phyloP scores from a whole-genome alignment of 768 basidiomycete genomes.

The Suillus variegatus region DNA sequence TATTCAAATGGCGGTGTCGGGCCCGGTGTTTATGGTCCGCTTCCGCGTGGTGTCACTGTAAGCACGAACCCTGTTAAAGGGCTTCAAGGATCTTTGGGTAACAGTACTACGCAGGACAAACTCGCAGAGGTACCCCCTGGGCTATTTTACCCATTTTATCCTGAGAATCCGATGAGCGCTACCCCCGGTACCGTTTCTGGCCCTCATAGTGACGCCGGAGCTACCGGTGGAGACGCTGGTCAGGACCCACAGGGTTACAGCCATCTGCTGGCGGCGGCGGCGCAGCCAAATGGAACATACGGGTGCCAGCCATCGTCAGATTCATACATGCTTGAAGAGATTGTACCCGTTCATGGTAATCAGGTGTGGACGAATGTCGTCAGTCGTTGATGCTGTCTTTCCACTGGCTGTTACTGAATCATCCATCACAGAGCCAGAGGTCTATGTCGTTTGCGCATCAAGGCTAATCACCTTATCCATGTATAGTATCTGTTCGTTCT shows the following conservation, averaged over 20 bases:
- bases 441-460: constrained; percentile 2
- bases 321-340: constrained; percentile 71
- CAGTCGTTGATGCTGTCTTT: constrained; percentile 25
- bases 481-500: not conserved
- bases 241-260: constrained; percentile 43
- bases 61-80: constrained; percentile 33
- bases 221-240: constrained; percentile 17
- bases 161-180: constrained; percentile 46
- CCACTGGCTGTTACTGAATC: not conserved
- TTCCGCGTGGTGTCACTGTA: constrained; percentile 23
- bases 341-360: constrained; percentile 41
- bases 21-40: constrained; percentile 28
- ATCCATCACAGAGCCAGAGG: not conserved
- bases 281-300: constrained; percentile 54
- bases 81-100: constrained; percentile 25
- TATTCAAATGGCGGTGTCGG: constrained; percentile 34
- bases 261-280: constrained; percentile 59
- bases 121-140: constrained; percentile 69
- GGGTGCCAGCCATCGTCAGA: constrained; percentile 60
- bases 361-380: constrained; percentile 48
- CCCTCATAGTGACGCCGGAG: constrained; percentile 20
- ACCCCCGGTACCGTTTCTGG: constrained; percentile 16
- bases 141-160: constrained; percentile 80
- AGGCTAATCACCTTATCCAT: constrained; percentile 13
- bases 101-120: constrained; percentile 26